A percentile compares a stretch with the other conserved stretches of the same genome.
These are phyloP conservation scores for Pharus latifolius DNA, from an alignment of 176 grass and related monocot genomes.

Conservation along the genomic window DNA sequence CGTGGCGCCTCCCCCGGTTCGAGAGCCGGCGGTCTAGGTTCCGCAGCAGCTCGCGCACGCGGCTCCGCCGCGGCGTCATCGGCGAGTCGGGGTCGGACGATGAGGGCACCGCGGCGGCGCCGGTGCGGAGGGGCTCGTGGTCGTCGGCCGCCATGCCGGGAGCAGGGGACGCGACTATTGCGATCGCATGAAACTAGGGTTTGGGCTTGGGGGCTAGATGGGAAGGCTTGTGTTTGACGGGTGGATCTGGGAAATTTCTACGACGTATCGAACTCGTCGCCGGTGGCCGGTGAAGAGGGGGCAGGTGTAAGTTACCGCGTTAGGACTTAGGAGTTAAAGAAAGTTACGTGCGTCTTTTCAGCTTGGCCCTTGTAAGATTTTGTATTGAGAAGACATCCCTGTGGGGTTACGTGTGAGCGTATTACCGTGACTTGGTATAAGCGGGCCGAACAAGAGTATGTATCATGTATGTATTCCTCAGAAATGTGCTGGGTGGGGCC, in stretches of 20 bases:
- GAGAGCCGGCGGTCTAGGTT: constrained; percentile 51
- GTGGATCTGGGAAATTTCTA: constrained; percentile 14
- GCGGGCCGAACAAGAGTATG: no score
- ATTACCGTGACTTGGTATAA: no score
- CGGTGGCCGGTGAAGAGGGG: constrained; percentile 25
- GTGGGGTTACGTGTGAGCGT: no score
- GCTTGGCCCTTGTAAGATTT: not conserved
- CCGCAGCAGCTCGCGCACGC: constrained; percentile 29
- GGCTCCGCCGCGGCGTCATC: constrained; percentile 20
- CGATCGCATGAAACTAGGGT: constrained; percentile 19
- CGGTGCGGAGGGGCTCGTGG: constrained; percentile 36
- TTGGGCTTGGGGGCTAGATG: not conserved
- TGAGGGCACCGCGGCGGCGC: constrained; percentile 22
- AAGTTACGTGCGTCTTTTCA: constrained; percentile 2
- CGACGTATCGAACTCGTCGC: constrained; percentile 31
- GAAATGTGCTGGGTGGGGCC: no score
- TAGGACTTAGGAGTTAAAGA: not conserved
- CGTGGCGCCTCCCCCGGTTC: constrained; percentile 15
- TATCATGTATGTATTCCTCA: no score
- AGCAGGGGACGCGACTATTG: not conserved
- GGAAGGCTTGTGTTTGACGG: no score
- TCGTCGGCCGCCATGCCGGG: constrained; percentile 51
- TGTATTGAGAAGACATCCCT: no score
- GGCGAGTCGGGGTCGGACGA: constrained; percentile 31
- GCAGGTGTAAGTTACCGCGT: not conserved